These are phyloP conservation scores for Lepraria neglecta DNA, from an alignment of 495 filamentous ascomycete species.

Conservation along the genomic window DNA sequence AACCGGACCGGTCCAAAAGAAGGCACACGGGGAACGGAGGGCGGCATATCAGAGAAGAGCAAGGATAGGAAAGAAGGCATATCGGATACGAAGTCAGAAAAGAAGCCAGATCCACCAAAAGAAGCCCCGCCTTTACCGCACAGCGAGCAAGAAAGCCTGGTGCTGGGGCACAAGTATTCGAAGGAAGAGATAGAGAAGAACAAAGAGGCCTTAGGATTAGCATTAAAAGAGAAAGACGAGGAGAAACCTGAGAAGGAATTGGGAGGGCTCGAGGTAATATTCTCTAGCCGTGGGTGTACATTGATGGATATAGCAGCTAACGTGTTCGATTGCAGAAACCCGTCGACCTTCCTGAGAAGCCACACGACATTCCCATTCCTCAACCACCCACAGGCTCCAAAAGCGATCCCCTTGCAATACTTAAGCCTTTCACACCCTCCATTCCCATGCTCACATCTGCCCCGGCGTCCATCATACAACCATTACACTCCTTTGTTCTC, in stretches of 20 bases:
- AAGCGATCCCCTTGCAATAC: slow-evolving; percentile 58
- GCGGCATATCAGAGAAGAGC: slow-evolving; percentile 77
- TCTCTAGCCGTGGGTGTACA: not conserved
- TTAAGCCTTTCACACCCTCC: slow-evolving; percentile 42
- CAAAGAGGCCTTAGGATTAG: slow-evolving; percentile 23
- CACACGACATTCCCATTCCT: slow-evolving; percentile 71
- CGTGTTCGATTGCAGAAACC: slow-evolving; percentile 58
- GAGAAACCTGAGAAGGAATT: slow-evolving; percentile 38
- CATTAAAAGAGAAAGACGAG: slow-evolving; percentile 21
- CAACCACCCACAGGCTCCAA: slow-evolving; percentile 60
- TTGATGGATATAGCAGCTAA: slow-evolving; percentile 22
- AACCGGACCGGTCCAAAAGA: slow-evolving; percentile 64
- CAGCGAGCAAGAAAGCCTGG: slow-evolving; percentile 59
- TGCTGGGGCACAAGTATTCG: slow-evolving; percentile 35
- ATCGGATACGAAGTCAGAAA: slow-evolving; percentile 53
- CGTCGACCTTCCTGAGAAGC: slow-evolving; percentile 67
- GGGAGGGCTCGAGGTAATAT: slow-evolving; percentile 61
- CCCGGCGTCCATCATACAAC: slow-evolving; percentile 63
- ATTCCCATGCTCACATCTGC: slow-evolving; percentile 36
- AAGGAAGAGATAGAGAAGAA: slow-evolving; percentile 38
- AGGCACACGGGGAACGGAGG: slow-evolving; percentile 80
- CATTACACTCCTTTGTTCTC: slow-evolving; percentile 85
- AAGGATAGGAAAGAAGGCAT: slow-evolving; percentile 59
- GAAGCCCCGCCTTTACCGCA: slow-evolving; percentile 76
- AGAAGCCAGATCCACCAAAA: slow-evolving; percentile 74